Base-by-base conservation (phyloP, 257 asterid species). In the Solanum neorickii region DNA sequence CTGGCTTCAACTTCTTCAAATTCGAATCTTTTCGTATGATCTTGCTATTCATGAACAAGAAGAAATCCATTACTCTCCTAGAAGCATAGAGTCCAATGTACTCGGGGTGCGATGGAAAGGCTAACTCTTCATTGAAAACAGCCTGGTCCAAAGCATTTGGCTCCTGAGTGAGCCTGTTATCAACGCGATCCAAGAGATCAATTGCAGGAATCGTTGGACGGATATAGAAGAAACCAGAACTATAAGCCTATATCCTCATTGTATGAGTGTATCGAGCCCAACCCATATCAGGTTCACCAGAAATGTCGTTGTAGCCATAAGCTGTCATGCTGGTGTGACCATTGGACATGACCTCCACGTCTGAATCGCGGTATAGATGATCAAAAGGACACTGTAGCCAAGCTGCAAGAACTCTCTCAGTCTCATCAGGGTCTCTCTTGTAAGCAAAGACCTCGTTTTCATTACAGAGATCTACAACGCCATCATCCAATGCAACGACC, bases 231-330 rank as follows among this genome's bases (percentile, higher is more conserved):
- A 88, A 88, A 31, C 88, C 88, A 14, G 90, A 88, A 42, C 39
- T 88, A 39, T 77, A 88, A 10, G 75, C 88, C 88, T 88, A 88
- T 88, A 88, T 80, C 75, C 90, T 46, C 90, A 69, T 88, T 80
- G 90, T 86, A 62, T 88, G 88, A 37, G 87, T 70, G 27, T 88
- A 86, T 37, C 72, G 88, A 39, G 84, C 87, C 90, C 90, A 88
- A 49, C 85, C 47, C 90, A 80, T 69, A 7, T 49, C 86, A 68
- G 87, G 44, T 78, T 88, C 90, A 78, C 80, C 88, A 49, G 83
- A 88, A 12, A 88, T 85, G 56, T 86, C 90, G 20, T 69, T 88
- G 70, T 88, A 88, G 20, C 87, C 88, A 42, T 88, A 88, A 62
- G 90, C 84, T 68, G 88, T 88, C 52, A 16, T 52, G 29, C 86